Evolutionary conservation across 805 yeast genomes (phyloP), one percentile per base, ranked within the genome.

Genomic region (Priceomyces fermenticarens): DNA sequence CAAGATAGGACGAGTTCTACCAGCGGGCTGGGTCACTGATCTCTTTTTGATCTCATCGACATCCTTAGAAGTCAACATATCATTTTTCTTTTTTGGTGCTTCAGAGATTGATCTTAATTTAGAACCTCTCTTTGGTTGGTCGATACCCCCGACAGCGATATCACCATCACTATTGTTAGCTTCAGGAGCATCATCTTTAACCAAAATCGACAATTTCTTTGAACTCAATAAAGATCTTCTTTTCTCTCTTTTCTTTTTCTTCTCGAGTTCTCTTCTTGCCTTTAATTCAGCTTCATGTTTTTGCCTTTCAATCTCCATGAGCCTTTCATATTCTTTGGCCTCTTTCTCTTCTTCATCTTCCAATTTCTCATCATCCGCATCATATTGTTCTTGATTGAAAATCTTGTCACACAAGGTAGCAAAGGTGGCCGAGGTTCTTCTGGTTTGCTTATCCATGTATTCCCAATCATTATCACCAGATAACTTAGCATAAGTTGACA

Each of bases 371-470:
- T 80, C 85, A 39, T 73, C 78, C 48, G 73, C 75, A 37, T 64
- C 61, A 46, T 69, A 68, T 2, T 58, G 63, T 53, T 83, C 89
- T 58, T 83, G 85, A 52, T 78, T 84, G 68, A 85, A 85, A 43
- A 85, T 78, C 60, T 78, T 81, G 63, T 85, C 91, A 67, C 88
- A 83, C 32, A 85, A 66, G 2, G 85, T 76, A 10, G 89, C 93
- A 67, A 85, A 85, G 46, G 85, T 85, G 11, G 87, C 81, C 29
- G 87, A 80, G 2, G 90, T 83, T 60, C 93, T 73, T 61, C 78
- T 83, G 4, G 88, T 81, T 57, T 81, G 87, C 52, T 77, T 80
- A 52, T 83, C 86, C 60, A 83, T 76, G 51, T 77, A 77, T 51
- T 80, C 85, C 80, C 87, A 78, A 45, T 80, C 85, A 32, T 75